Evolutionary conservation across 768 basidiomycete species (phyloP), one percentile per base, ranked within the genome.

Genomic region (Rhizopogon rudus): DNA sequence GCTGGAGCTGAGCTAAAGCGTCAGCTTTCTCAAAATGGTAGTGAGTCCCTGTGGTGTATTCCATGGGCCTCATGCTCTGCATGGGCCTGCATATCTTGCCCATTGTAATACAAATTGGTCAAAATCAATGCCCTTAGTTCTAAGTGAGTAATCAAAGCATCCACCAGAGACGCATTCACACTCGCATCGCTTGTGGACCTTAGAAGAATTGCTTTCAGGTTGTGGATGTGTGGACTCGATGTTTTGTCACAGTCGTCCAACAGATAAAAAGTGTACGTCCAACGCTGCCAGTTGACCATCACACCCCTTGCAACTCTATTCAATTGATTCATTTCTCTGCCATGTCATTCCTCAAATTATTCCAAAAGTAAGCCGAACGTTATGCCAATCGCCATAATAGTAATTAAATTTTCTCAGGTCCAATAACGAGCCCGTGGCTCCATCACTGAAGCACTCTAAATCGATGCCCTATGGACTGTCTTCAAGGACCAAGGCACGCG

Each of bases 391-490:
- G 33, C 17, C 13, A 7, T 50, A 14, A 51, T 39, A 13, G 31
- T 42, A 35, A 40, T 29, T 9, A 9, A 29, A 16, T 52, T 13
- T 9, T 13, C 10, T 13, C 40, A 59, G 60, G 31, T 44, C 60
- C 35, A 13, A 28, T 0, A 13, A 44, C 3, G 58, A 56, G 6
- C 20, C 44, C 17, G 12, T 14, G 10, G n/a, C 13, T 29, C 35
- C 20, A 4, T 40, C 37, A 6, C 54, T 61, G 39, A 61, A 59
- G 46, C 60, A 61, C 42, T 44, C 54, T 2, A 52, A 44, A 12
- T 61, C 60, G 25, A 56, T 61, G 60, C 60, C 60, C 10, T 41
- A 56, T 22, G 31, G 12, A 20, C 14, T 51, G 8, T 50, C 43
- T 28, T 59, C 46, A 13, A 49, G 31, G 5, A 35, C 49, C 16